Evolutionary conservation across 176 grass and related monocot species (phyloP).

Genomic region (Chloris gayana): DNA sequence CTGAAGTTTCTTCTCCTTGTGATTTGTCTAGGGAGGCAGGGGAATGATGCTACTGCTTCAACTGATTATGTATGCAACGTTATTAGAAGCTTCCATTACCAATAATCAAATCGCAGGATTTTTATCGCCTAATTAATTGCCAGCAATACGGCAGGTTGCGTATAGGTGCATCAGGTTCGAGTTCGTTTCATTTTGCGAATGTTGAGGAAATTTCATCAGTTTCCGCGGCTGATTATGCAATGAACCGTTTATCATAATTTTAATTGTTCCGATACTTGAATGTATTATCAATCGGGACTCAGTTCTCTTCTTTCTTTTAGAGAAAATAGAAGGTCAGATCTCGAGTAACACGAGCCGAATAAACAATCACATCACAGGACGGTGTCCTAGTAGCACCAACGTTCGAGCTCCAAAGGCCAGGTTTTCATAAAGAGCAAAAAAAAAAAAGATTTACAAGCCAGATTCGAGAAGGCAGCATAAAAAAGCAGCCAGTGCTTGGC

Average conservation of each 20-base stretch:
- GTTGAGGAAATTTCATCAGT: too few relatives aligned
- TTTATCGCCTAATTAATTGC: not conserved
- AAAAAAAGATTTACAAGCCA: not conserved
- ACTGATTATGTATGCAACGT: not conserved
- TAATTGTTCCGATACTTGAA: not conserved
- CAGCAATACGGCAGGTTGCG: not conserved
- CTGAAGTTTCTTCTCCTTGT: not conserved
- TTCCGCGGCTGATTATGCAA: too few relatives aligned
- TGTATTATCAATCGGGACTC: not conserved
- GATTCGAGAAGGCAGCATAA: slow-evolving; percentile 4
- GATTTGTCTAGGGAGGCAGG: not conserved
- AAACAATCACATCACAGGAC: not conserved
- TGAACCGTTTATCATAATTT: too few relatives aligned
- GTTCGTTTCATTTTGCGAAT: too few relatives aligned
- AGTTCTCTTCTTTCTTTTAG: not conserved
- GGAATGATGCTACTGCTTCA: too few relatives aligned
- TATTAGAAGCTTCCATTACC: not conserved
- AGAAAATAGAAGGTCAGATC: not conserved
- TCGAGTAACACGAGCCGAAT: not conserved
- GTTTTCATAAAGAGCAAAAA: not conserved
- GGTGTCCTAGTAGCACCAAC: not conserved
- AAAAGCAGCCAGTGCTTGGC: not conserved
- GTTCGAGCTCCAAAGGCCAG: not conserved
- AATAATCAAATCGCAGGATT: too few relatives aligned
- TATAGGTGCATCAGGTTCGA: too few relatives aligned